Conservation (phyloP, 2,329 filamentous ascomycete species). For the Exophiala dermatitidis region DNA sequence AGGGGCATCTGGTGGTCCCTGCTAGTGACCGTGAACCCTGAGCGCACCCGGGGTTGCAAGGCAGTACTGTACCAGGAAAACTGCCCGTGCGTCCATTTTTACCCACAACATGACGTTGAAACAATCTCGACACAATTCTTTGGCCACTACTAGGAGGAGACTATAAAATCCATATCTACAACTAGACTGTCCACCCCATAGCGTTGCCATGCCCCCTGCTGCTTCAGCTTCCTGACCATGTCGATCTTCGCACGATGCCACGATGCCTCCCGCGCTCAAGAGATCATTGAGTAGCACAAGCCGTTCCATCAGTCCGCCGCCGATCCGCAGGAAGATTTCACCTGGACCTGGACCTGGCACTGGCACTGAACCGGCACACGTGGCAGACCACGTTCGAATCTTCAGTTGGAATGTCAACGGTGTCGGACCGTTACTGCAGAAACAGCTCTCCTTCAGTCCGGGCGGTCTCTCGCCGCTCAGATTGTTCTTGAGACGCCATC, state of each 20-base stretch:
- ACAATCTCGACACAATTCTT: too few species aligned
- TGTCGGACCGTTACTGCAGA: slow-evolving; percentile 39
- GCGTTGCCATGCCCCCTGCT: too few species aligned
- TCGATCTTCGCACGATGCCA: slow-evolving; percentile 1
- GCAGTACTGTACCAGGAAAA: too few species aligned
- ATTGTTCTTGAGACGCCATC: slow-evolving; percentile 39
- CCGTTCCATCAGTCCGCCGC: slow-evolving; percentile 13
- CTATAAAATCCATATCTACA: too few species aligned
- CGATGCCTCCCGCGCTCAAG: slow-evolving; percentile 6
- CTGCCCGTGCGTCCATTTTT: too few species aligned
- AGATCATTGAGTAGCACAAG: slow-evolving; percentile 13
- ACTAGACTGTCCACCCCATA: too few species aligned
- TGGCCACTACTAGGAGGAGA: too few species aligned
- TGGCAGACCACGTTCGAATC: slow-evolving; percentile 24
- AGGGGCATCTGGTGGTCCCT: background rate
- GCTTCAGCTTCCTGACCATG: background rate
- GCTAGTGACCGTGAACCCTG: background rate
- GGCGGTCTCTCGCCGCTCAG: slow-evolving; percentile 30
- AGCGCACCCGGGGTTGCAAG: too few species aligned
- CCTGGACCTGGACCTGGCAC: background rate
- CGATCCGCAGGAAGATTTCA: slow-evolving; percentile 12
- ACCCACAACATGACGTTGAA: too few species aligned
- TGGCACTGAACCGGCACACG: background rate
- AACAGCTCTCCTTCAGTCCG: slow-evolving; percentile 32
- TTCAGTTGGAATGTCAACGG: slow-evolving; percentile 47